Evolutionary conservation across 805 yeast genomes (phyloP), one percentile per base, ranked within the genome.

Genomic region (Yarrowia sp.): DNA sequence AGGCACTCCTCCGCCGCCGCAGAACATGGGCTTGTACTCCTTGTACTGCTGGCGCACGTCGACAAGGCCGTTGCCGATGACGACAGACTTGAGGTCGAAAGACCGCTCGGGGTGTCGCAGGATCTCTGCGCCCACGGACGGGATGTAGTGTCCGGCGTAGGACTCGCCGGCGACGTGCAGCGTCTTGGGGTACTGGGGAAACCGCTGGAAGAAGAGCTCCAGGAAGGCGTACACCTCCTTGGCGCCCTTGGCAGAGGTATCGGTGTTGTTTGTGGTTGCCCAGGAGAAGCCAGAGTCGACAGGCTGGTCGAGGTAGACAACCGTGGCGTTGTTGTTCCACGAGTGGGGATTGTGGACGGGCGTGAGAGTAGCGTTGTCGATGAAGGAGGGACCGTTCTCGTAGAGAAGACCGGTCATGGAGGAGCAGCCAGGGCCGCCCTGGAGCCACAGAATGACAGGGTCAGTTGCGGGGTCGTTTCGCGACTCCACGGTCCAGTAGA

Each of bases 341-440:
- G 92, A 82, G 74, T 81, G 75, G 18, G 90, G 89, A 73, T 88
- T 88, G 74, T 76, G 75, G 38, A 79, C 76, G 18, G 91, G 90
- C 65, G 80, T 80, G 63, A 84, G 72, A 14, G 61, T 62, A 9
- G 81, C 73, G 63, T 79, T 80, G 7, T 47, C 55, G 63, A 88
- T 82, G 16, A 84, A 78, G 0, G 92, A 79, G n/a, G 94, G 90
- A 24, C 96, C 94, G 69, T 86, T 79, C 69, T 88, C 94, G 70
- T 87, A 87, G 70, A 87, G 85, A 65, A 87, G 78, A 0, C 94
- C 94, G 6, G 91, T 86, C 72, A 87, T 73, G 1, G 93, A 86
- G 13, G 91, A 85, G 73, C 93, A 87, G 1, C 96, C 96, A 49
- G 96, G 96, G 3, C 96, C 96, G 66, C 96, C 96, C 71, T 87